Evolutionary conservation across 2,329 filamentous ascomycete species (phyloP), one percentile per base, ranked within the genome.

Genomic region (Camillea tinctor): DNA sequence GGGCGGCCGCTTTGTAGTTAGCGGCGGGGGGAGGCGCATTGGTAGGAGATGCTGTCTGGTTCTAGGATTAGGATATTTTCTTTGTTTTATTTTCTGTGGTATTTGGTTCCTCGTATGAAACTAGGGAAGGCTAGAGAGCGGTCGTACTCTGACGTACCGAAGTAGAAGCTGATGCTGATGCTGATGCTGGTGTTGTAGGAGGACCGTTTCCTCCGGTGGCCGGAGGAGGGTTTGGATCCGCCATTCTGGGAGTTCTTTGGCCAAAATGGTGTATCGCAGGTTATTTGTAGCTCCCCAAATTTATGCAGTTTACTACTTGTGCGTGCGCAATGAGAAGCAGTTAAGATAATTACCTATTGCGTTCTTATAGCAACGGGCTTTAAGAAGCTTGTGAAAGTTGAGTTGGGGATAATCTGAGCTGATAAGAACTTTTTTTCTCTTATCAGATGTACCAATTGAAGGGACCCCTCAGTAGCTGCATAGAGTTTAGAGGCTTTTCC

Each of bases 1-100:
- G 80, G 69, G 80, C 76, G 52, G 78, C 70, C 63, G 77, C 74
- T 66, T 83, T 80, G 73, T 77, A 71, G 62, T 68, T 57, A 55
- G 69, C 63, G 24, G 60, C 69, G 51, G 73, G 54, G 30, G 71
- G 65, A 52, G 75, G 63, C 55, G 73, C 60, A 30, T 30, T 30
- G 26, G 26, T 30, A 30, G 26, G 26, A 11, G 26, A 4, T 51
- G 65, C 56, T 51, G 65, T 56, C 52, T 68, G 24, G 44, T 56
- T 26, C 56, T 54, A 63, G 55, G 8, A 8, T 20, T n/a, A 4
- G 54, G 48, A 40, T 44, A 17, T 24, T 17, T 52, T 24, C 26
- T 54, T 4, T 8, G 4, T 21, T 49, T 49, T 6, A 17, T 19
- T 17, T 21, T 49, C 44, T 19, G 2, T 19, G 1, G 2, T 2